Conservation (phyloP, 495 filamentous ascomycete species). For the Lepidopterella palustris region DNA sequence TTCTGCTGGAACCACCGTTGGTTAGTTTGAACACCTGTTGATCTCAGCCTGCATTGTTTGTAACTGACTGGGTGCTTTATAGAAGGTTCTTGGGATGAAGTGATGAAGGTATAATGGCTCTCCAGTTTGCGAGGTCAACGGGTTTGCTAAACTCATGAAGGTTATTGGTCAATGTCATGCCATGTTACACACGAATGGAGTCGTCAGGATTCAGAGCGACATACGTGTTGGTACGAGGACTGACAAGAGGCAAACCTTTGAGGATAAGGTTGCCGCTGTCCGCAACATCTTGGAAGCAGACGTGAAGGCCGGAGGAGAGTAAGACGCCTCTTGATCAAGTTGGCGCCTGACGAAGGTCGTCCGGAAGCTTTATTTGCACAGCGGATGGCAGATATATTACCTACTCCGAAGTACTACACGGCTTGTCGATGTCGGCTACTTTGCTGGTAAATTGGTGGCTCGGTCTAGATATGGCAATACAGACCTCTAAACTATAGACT, state of each 20-base stretch:
- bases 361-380: too few relatives aligned
- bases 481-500: too few relatives aligned
- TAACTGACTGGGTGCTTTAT: conserved; percentile 7
- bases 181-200: conserved; percentile 72
- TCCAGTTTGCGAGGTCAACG: background rate
- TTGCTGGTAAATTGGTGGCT: too few relatives aligned
- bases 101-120: conserved; percentile 51
- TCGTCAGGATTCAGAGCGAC: conserved; percentile 78
- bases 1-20: conserved; percentile 84
- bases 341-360: too few relatives aligned
- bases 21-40: conserved; percentile 46
- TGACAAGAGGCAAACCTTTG: conserved; percentile 60
- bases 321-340: background rate
- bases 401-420: too few relatives aligned
- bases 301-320: conserved; percentile 3
- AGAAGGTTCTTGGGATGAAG: conserved; percentile 90
- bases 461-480: too few relatives aligned
- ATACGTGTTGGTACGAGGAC: conserved; percentile 78
- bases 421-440: too few relatives aligned
- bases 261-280: conserved; percentile 63
- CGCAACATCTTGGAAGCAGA: conserved; percentile 49
- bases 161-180: conserved; percentile 86
- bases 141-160: background rate
- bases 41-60: background rate
- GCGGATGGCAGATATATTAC: too few relatives aligned